Evolutionary conservation across 2,329 filamentous ascomycete species (phyloP), one percentile per base, ranked within the genome.

Genomic region (Aphanoascus verrucosus): DNA sequence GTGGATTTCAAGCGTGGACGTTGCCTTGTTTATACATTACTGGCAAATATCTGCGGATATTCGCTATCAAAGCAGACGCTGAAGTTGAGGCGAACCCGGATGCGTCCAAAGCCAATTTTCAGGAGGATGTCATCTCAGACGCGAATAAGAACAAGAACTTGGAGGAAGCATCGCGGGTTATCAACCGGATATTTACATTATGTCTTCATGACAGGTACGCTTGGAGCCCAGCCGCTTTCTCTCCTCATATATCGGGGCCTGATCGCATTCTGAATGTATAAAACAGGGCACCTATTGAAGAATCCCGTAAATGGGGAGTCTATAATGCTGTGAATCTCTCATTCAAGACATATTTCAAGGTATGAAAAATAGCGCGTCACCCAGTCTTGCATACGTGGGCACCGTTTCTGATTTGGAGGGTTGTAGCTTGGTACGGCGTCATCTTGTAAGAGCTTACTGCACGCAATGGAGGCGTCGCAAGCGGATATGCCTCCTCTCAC

Each of bases 291-390:
- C 83, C 86, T 12, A 74, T 96, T 43, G 83, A 89, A 64, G 86
- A 94, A 63, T 96, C 91, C 7, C 83, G 93, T 52, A 98, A 97
- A 79, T 98, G 93, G 93, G 94, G 88, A 5, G 86, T 95, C 46
- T 98, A 98, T 73, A 90, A 89, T 68, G 84, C 91, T 59, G 88
- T 90, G 64, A 97, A 95, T 65, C 78, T 98, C 6, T 77, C 96
- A 12, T 98, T 98, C 80, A 97, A 97, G 72, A 97, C 90, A 1
- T 96, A 97, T 69, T 98, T 98, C 75, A 94, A 88, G 71, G 77
- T 77, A 68, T 34, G 19, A 42, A 5, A 15, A 35, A n/a, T 46
- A 28, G 23, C 23, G 23, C 23, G 23, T 32, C n/a, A n/a, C 3
- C 8, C 7, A 11, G 1, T 5, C 40, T 59, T 51, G 55, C 20